Evolutionary conservation across 75 land plant genomes (phyloP), one percentile per base, ranked within the genome.

Genomic region (Picea glauca): DNA sequence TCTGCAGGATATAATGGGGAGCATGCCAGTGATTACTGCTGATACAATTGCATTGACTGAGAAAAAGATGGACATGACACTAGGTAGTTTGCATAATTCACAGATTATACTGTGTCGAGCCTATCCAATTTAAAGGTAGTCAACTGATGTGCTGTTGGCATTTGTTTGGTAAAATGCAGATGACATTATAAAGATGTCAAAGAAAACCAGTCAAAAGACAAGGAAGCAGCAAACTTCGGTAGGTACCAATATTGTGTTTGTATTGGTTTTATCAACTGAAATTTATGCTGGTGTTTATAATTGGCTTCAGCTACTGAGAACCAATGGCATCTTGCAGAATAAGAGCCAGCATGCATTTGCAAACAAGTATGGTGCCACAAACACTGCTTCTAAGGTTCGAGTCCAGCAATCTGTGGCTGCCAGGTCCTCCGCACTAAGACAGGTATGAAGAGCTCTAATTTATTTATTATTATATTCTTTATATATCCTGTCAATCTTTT

Each of bases 11-110:
- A 70, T 21, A 5, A 90, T 90, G 92, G 88, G 85, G 13, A 50
- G 88, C 62, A 82, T 84, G 76, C 82, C 89, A 13, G 61, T 82
- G 8, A 32, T 75, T 40, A 78, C 89, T 35, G 85, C 61, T 46
- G 90, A 90, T 64, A 81, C 86, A 59, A 86, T 90, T 86, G 90
- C 90, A 30, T 80, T 90, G 4, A 90, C 92, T 8, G 92, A 90
- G 82, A 90, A 90, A 84, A 90, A 90, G 68, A 86, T 90, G 88
- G 86, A 86, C 78, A 90, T 90, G 92, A 72, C 88, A 61, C 67
- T 90, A 65, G 92, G 92, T 90, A 56, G 43, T 68, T 4, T 50
- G 56, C 56, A 11, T 50, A 50, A 50, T 50, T 50, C 56, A 9
- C 56, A 50, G 56, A 50, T 50, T 11, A 11, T 50, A 9, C 56